Conservation (phyloP, 257 asterid genomes). For the Gentiana dahurica region DNA sequence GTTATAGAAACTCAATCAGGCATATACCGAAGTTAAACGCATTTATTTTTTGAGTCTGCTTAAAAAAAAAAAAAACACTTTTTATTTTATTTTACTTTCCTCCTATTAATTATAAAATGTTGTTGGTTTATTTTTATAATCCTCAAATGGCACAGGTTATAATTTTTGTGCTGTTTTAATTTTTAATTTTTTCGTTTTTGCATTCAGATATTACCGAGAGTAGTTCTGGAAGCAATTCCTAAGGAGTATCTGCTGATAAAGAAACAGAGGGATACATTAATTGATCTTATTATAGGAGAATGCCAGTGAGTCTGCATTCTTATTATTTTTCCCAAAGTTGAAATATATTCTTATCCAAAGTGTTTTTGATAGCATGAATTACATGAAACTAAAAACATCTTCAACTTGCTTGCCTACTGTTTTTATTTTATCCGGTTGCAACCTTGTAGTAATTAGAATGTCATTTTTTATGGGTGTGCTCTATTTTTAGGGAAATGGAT, state of each 20-base stretch:
- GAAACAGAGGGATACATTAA: slow-evolving; percentile 47
- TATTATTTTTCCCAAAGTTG: slow-evolving; percentile 8
- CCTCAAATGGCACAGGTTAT: too few species aligned
- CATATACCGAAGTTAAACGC: too few species aligned
- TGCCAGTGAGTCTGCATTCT: slow-evolving; percentile 51
- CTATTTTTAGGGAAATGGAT: slow-evolving; percentile 61
- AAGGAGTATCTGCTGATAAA: slow-evolving; percentile 63
- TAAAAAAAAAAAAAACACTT: too few species aligned
- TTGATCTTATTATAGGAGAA: slow-evolving; percentile 57
- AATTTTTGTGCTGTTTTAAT: too few species aligned
- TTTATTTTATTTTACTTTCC: too few species aligned
- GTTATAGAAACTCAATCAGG: too few species aligned
- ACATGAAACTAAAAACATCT: background rate
- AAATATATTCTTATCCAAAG: background rate
- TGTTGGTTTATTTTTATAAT: too few species aligned
- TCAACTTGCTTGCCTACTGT: background rate
- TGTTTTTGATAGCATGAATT: background rate
- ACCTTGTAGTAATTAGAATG: slow-evolving; percentile 8
- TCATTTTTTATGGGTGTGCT: slow-evolving; percentile 10
- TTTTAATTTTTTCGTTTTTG: background rate
- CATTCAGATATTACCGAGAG: slow-evolving; percentile 70
- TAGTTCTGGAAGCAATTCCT: slow-evolving; percentile 80
- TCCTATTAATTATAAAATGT: too few species aligned
- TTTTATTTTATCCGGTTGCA: background rate
- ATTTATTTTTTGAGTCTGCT: too few species aligned